A percentile compares a stretch with the other conserved stretches of the same genome.
Conservation (phyloP, 2,329 filamentous ascomycete species). For the Arachnomyces sp. region DNA sequence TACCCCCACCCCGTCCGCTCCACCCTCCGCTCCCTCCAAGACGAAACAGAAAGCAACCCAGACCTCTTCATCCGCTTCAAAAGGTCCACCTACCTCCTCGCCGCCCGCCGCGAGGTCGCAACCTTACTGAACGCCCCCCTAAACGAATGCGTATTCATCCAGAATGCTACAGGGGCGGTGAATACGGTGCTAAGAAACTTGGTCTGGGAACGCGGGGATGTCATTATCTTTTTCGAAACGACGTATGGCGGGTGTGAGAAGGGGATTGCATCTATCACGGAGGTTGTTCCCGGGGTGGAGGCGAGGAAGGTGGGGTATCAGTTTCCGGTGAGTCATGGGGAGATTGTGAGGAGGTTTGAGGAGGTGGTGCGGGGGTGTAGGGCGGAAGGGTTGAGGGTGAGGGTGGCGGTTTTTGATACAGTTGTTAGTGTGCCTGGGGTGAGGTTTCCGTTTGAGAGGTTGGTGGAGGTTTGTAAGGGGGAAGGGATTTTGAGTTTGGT, state of each 20-base stretch:
- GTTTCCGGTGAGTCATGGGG: conserved; percentile 65
- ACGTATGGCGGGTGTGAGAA: conserved; percentile 74
- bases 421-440: conserved; percentile 74
- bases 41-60: conserved; percentile 58
- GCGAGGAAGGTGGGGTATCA: conserved; percentile 50
- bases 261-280: conserved; percentile 58
- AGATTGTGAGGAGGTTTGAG: conserved; percentile 56
- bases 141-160: conserved; percentile 65
- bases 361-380: conserved; percentile 48
- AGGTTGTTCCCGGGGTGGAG: conserved; percentile 20
- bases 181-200: conserved; percentile 77
- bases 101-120: conserved; percentile 58
- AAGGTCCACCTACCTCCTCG: conserved; percentile 55
- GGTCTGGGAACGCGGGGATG: conserved; percentile 60
- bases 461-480: conserved; percentile 58
- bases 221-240: conserved; percentile 67
- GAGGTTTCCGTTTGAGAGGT: conserved; percentile 65
- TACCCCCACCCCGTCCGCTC: conserved; percentile 58
- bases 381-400: conserved; percentile 49
- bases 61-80: conserved; percentile 70
- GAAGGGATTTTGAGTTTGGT: conserved; percentile 64
- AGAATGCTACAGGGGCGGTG: conserved; percentile 64
- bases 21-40: conserved; percentile 58
- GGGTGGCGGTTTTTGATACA: conserved; percentile 69
- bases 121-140: conserved; percentile 57